phyloP scores from a whole-genome alignment of 1,139 yeast genomes.

The Kurtzmaniella quercitrusa region DNA sequence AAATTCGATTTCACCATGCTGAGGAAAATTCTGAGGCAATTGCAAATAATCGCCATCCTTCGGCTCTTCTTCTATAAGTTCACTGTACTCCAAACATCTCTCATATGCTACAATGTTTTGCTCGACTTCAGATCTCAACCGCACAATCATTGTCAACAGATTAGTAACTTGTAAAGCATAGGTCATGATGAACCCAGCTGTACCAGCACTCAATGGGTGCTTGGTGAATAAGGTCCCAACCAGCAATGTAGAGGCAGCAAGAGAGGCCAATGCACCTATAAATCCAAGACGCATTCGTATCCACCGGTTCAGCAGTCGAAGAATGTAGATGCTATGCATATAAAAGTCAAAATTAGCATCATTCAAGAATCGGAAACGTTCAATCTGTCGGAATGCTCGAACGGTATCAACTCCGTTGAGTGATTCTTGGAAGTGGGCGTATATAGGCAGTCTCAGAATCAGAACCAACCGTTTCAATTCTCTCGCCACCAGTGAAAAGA shows the following conservation, averaged over 20 bases:
- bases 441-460: slow-evolving; percentile 54
- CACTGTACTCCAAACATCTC: slow-evolving; percentile 67
- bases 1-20: slow-evolving; percentile 51
- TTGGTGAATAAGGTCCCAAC: slow-evolving; percentile 24
- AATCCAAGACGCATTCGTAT: slow-evolving; percentile 62
- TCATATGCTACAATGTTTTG: slow-evolving; percentile 74
- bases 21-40: slow-evolving; percentile 58
- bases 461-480: slow-evolving; percentile 54
- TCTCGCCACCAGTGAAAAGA: slow-evolving; percentile 49
- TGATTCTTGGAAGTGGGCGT: slow-evolving; percentile 62
- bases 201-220: slow-evolving; percentile 53
- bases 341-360: slow-evolving; percentile 61
- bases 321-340: slow-evolving; percentile 53
- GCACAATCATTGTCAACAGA: slow-evolving; percentile 56
- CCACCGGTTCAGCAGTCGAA: slow-evolving; percentile 67
- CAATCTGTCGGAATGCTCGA: slow-evolving; percentile 49
- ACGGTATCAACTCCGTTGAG: slow-evolving; percentile 58
- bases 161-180: slow-evolving; percentile 65
- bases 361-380: slow-evolving; percentile 51
- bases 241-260: slow-evolving; percentile 55
- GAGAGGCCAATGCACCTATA: slow-evolving; percentile 61
- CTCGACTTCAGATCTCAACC: slow-evolving; percentile 69
- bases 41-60: slow-evolving; percentile 24
- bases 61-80: slow-evolving; percentile 48
- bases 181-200: slow-evolving; percentile 71